These are phyloP conservation scores for Candida multigemmis DNA, from an alignment of 805 yeast species.

Conservation along the genomic window DNA sequence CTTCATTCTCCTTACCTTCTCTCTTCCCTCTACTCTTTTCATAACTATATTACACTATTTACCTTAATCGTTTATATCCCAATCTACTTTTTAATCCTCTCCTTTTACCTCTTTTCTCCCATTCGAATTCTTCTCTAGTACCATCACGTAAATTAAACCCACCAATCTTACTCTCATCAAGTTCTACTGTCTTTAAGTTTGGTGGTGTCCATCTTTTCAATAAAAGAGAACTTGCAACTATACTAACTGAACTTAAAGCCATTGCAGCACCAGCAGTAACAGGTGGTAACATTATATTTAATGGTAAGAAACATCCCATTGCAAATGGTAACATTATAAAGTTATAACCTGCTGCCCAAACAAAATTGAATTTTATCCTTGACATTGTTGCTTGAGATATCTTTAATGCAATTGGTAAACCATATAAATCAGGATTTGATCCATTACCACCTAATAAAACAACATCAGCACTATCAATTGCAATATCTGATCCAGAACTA, in stretches of 20 bases:
- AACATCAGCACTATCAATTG: conserved; percentile 93
- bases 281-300: conserved; percentile 72
- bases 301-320: conserved; percentile 80
- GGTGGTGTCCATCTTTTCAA: conserved; percentile 56
- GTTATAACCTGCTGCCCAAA: conserved; percentile 85
- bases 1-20: no score
- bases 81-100: no score
- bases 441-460: conserved; percentile 47
- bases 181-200: conserved; percentile 8
- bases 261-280: conserved; percentile 85
- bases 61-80: no score
- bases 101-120: conserved; percentile 2
- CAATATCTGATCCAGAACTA: conserved; percentile 90
- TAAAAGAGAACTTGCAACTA: conserved; percentile 68
- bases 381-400: conserved; percentile 62
- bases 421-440: conserved; percentile 26
- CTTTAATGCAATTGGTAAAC: conserved; percentile 54
- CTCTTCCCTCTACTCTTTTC: no score
- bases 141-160: conserved; percentile 17
- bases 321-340: conserved; percentile 85
- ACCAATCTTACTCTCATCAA: conserved; percentile 10
- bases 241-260: conserved; percentile 90
- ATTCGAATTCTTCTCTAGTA: conserved; percentile 15
- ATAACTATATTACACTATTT: no score
- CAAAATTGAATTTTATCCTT: conserved; percentile 70